Evolutionary conservation across 768 basidiomycete genomes (phyloP), one percentile per base, ranked within the genome.

Genomic region (Tephrocybe sp.): DNA sequence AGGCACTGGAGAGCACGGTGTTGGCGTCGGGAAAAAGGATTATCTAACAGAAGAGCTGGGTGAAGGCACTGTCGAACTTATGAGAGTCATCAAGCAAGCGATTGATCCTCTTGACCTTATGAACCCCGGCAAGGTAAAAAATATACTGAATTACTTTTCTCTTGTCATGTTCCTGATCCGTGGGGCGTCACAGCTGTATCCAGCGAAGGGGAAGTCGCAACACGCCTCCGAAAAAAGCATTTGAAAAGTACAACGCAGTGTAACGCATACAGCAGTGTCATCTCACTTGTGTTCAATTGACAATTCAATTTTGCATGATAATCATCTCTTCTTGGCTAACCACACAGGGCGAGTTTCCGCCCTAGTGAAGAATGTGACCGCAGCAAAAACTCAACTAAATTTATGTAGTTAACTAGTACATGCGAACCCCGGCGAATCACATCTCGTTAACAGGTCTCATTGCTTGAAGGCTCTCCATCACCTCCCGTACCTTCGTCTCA

Each of bases 1-100:
- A 89, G 86, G 86, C 57, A 89, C 87, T 3, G 89, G 90, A 8
- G 91, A 94, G 64, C 91, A 94, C 63, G 91, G 91, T 0, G 86
- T 94, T 12, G 91, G 92, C 1, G 66, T 93, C 6, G 91, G 91
- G 9, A 94, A 94, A 71, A 86, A 82, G 57, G 80, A 87, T 59
- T 95, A 90, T 64, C 77, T 97, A 2, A 64, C 70, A 15, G 76
- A 84, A n/a, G 94, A 97, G 64, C 77, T 97, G 0, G 94, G 94
- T 0, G 72, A 71, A 39, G 84, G 82, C 3, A 94, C 93, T 0
- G 84, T 97, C 10, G 79, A 82, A 40, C 69, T 95, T 9, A 93
- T 97, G 92, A 83, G 81, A 70, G 79, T 76, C n/a, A 76, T 97
- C 58, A 97, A 95, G 67, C 68, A 69, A 33, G 77, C 84, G 2